Conservation (phyloP, 2,329 filamentous ascomycete species). For the Cordyceps militaris region DNA sequence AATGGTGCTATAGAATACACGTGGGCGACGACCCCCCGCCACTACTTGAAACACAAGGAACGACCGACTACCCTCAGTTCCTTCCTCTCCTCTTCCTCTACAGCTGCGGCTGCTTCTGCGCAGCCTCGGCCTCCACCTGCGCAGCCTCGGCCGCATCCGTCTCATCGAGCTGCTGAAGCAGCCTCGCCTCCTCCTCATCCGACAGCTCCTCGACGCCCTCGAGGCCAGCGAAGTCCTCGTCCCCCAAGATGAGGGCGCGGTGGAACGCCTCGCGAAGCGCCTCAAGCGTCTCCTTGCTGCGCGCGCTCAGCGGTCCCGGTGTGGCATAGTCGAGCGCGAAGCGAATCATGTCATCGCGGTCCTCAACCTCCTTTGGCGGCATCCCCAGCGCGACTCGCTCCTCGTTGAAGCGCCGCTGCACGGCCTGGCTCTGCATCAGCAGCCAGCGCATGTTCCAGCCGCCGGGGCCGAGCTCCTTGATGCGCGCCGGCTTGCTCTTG, state of each 20-base stretch:
- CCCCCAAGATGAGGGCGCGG: constrained; percentile 33
- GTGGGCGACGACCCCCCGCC: not conserved
- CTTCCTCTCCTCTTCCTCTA: constrained; percentile 7
- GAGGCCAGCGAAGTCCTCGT: constrained; percentile 31
- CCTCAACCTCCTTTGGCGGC: constrained; percentile 29
- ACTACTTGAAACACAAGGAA: not conserved
- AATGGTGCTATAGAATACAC: constrained; percentile 10
- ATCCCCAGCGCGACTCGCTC: constrained; percentile 63
- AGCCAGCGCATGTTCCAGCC: constrained; percentile 89
- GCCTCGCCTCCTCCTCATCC: constrained; percentile 29
- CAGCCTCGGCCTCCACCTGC: constrained; percentile 18
- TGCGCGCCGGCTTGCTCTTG: constrained; percentile 66
- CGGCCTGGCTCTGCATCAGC: constrained; percentile 67
- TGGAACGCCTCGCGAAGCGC: constrained; percentile 32
- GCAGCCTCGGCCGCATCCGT: constrained; percentile 20
- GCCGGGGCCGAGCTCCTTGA: constrained; percentile 80
- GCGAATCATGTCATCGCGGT: constrained; percentile 32
- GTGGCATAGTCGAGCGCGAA: constrained; percentile 37
- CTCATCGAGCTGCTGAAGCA: constrained; percentile 28
- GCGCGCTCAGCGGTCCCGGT: constrained; percentile 30
- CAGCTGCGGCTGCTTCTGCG: constrained; percentile 8
- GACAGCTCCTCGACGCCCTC: constrained; percentile 20
- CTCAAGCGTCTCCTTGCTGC: constrained; percentile 31
- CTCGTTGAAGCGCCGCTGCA: constrained; percentile 58
- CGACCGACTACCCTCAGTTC: not conserved